These are phyloP conservation scores for Chrysosporium keratinophilum DNA, from an alignment of 2,329 filamentous ascomycete species.

Conservation along the genomic window DNA sequence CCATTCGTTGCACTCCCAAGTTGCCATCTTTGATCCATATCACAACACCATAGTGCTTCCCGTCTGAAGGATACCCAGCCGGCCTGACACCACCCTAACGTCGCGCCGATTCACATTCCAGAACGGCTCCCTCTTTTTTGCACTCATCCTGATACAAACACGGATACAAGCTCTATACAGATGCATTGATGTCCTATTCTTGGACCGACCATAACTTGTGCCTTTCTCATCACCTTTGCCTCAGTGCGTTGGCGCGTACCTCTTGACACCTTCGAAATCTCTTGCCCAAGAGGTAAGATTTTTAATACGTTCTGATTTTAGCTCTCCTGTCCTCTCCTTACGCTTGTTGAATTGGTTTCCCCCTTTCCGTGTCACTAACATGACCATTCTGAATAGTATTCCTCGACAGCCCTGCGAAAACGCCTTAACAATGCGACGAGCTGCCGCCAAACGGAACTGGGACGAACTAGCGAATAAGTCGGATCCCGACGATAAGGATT, in stretches of 20 bases:
- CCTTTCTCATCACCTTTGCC: not conserved
- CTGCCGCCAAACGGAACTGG: slow-evolving; percentile 29
- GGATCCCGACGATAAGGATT: slow-evolving; percentile 33
- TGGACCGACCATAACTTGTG: not conserved
- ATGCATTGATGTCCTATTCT: not conserved
- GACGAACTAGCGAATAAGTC: slow-evolving; percentile 37
- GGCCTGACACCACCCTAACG: too few relatives aligned
- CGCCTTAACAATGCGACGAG: slow-evolving; percentile 24
- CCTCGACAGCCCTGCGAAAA: slow-evolving; percentile 10
- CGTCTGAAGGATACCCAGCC: too few relatives aligned
- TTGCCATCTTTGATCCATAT: too few relatives aligned
- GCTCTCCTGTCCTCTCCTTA: not conserved
- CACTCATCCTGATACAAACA: not conserved
- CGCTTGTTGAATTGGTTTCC: not conserved
- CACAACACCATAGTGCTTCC: too few relatives aligned
- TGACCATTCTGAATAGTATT: slow-evolving; percentile 10
- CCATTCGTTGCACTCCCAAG: too few relatives aligned
- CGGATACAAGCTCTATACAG: not conserved
- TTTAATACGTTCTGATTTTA: not conserved
- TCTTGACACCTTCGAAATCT: too few relatives aligned
- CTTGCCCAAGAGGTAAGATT: not conserved
- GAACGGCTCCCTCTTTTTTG: not conserved
- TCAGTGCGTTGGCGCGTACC: not conserved
- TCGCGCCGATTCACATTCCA: not conserved
- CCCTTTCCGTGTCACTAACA: slow-evolving; percentile 9